phyloP scores from a whole-genome alignment of 305 asterid genomes.

The Rubia occidens region DNA sequence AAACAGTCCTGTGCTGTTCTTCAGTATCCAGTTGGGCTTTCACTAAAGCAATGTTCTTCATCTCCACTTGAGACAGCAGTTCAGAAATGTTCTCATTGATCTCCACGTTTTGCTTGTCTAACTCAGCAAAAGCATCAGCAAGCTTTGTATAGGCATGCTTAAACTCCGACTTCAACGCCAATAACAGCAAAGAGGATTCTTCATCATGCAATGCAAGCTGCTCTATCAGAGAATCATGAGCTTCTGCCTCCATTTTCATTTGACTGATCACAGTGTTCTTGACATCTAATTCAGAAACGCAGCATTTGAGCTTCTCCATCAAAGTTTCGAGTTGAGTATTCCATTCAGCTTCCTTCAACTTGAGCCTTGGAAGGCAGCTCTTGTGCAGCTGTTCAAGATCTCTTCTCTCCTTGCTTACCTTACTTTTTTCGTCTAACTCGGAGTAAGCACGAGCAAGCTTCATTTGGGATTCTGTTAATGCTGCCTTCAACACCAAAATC shows the following conservation, averaged over 20 bases:
- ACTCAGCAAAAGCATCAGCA: conserved; percentile 22
- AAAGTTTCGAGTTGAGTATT: conserved; percentile 21
- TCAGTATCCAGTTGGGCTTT: conserved; percentile 49
- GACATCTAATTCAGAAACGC: conserved; percentile 18
- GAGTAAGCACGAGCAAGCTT: conserved; percentile 26
- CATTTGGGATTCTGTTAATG: conserved; percentile 38
- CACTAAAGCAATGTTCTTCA: conserved; percentile 34
- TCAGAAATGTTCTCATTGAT: conserved; percentile 18
- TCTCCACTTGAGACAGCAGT: conserved; percentile 28
- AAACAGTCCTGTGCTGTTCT: conserved; percentile 45
- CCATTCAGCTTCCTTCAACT: conserved; percentile 32
- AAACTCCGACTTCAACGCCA: conserved; percentile 50
- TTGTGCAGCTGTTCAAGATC: conserved; percentile 7
- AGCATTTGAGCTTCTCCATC: conserved; percentile 19
- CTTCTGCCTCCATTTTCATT: conserved; percentile 21
- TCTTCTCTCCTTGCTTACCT: conserved; percentile 23
- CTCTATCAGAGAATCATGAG: conserved; percentile 17
- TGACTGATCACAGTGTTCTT: conserved; percentile 28
- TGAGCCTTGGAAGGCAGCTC: conserved; percentile 21
- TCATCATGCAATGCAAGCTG: conserved; percentile 28
- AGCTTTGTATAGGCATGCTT: conserved; percentile 34
- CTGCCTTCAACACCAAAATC: conserved; percentile 47
- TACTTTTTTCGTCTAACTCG: conserved; percentile 26
- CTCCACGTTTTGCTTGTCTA: conserved; percentile 25
- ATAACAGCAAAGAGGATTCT: conserved; percentile 37